Base-by-base conservation (phyloP, 176 grass and related monocot species). In the Carex kokanica region DNA sequence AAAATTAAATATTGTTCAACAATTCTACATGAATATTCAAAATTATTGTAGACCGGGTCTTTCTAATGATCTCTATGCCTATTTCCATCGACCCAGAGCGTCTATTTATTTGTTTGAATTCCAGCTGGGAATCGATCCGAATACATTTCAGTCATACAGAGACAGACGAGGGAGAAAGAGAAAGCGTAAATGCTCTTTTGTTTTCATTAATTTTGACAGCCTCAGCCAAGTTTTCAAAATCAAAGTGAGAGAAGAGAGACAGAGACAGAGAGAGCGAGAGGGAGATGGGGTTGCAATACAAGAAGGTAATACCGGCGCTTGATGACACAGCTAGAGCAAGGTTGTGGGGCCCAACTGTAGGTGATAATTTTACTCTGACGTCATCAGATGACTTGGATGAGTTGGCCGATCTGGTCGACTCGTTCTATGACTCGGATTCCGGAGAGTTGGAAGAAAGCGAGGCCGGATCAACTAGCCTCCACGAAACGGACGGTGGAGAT, bases 241-340 rank as follows among this genome's bases (percentile, higher is more conserved):
- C 36, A 6, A 38, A 38, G 36, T 6, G 36, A 38, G 36, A 38
- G 5, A 5, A 38, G 36, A 45, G n/a, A n/a, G n/a, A n/a, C n/a
- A n/a, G 69, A 32, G 6, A 67, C 14, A 31, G 64, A 67, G 64
- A 17, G 5, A 31, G 14, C 36, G 13, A 79, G 18, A 27, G 14
- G 12, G 14, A 62, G 43, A 81, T 81, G 79, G 79, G 11, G 14
- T 10, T 52, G 52, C 60, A 55, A 78, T 89, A 94, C 83, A 92
- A 88, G 84, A 92, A 81, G 80, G 82, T 85, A 2, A 90, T 87
- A 27, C 69, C 85, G 24, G 85, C 70, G 58, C 80, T 94, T 23
- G 88, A 92, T 77, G 88, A 90, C 83, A 91, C 85, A 64, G 90
- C 90, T 55, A 88, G 83, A 88, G 87, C 90, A 3, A 60, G 92